These are phyloP conservation scores for Vinca minor DNA, from an alignment of 257 asterid species.

Conservation along the genomic window DNA sequence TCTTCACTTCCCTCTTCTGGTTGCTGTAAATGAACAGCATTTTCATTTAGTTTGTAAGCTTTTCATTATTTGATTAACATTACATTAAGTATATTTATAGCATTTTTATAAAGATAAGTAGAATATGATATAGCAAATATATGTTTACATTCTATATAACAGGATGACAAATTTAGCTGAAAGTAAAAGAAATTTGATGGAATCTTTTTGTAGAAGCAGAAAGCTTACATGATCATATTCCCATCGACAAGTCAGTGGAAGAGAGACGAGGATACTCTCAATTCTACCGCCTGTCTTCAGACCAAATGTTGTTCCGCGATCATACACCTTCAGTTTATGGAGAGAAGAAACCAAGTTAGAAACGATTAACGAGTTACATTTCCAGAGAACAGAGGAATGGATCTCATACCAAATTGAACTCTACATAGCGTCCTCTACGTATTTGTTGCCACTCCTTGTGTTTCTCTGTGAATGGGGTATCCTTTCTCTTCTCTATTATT, in stretches of 20 bases:
- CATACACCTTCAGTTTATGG: conserved; percentile 58
- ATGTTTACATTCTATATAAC: neutral
- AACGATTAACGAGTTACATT: neutral
- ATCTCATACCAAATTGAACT: conserved; percentile 74
- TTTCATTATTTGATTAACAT: neutral
- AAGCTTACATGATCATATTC: conserved; percentile 84
- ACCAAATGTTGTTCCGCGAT: conserved; percentile 98
- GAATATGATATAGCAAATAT: neutral
- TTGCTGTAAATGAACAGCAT: conserved; percentile 43
- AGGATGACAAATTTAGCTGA: conserved; percentile 1
- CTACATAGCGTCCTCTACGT: conserved; percentile 94
- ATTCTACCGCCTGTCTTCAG: conserved; percentile 98
- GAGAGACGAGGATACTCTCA: conserved; percentile 97
- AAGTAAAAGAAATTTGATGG: neutral
- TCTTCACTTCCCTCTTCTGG: conserved; percentile 96
- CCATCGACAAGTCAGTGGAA: conserved; percentile 91
- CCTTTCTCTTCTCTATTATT: conserved; percentile 79
- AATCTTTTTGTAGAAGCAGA: neutral
- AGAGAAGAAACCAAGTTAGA: conserved; percentile 9
- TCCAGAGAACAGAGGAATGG: conserved; percentile 1
- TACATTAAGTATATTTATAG: neutral
- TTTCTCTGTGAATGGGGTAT: conserved; percentile 54
- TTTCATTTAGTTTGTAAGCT: neutral
- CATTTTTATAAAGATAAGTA: too few relatives aligned
- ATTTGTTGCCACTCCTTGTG: conserved; percentile 95